A percentile compares a stretch with the other conserved stretches of the same genome.
These are phyloP conservation scores for Colletotrichum sp. DNA, from an alignment of 2,329 filamentous ascomycete genomes.

Conservation along the genomic window DNA sequence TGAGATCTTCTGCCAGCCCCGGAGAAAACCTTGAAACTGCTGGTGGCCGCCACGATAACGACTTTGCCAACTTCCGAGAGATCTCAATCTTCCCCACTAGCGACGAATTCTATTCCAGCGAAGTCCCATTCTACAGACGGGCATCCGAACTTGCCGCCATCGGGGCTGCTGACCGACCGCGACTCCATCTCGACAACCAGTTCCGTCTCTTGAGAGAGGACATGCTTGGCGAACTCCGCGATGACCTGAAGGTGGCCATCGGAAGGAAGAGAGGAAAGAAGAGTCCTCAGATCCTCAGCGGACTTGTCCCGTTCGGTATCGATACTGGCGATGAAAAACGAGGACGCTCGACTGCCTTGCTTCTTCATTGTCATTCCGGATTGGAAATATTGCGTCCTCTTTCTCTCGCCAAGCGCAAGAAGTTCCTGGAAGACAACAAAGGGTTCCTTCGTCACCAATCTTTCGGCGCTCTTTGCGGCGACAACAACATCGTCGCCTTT, in stretches of 20 bases:
- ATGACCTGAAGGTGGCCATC: conserved; percentile 59
- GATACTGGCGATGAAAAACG: conserved; percentile 34
- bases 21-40: conserved; percentile 35
- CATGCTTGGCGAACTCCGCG: conserved; percentile 69
- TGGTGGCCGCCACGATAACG: conserved; percentile 78
- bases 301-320: conserved; percentile 42
- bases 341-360: conserved; percentile 40
- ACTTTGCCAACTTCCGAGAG: conserved; percentile 63
- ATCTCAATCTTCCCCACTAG: conserved; percentile 70
- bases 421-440: conserved; percentile 50
- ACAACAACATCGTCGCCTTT: conserved; percentile 62
- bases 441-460: conserved; percentile 63
- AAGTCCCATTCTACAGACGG: conserved; percentile 59
- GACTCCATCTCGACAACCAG: conserved; percentile 69
- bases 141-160: conserved; percentile 52
- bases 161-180: conserved; percentile 39
- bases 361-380: conserved; percentile 44
- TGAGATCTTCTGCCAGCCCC: conserved; percentile 26
- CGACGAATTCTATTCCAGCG: conserved; percentile 63
- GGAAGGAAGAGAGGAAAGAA: conserved; percentile 52
- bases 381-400: conserved; percentile 44
- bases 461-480: conserved; percentile 64
- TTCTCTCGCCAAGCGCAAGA: conserved; percentile 38
- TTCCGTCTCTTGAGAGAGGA: conserved; percentile 76
- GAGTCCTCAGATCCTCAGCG: conserved; percentile 36